Evolutionary conservation across 768 basidiomycete genomes (phyloP).

Genomic region (Omphalotus guepiniiformis): DNA sequence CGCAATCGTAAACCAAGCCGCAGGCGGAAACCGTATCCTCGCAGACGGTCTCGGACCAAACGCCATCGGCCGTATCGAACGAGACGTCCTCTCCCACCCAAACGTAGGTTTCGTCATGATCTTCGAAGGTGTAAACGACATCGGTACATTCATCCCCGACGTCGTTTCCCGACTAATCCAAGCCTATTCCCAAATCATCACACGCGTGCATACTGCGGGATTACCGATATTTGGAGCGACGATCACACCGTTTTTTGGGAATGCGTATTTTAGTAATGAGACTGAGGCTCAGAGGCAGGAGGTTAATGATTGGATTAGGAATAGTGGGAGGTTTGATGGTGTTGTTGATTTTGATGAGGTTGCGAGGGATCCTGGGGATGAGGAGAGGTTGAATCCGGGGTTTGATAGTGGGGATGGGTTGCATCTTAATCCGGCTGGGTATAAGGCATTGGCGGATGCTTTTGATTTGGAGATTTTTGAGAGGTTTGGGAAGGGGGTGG

Average conservation of each 20-base stretch:
- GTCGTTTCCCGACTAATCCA: conserved; percentile 38
- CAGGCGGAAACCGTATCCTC: conserved; percentile 50
- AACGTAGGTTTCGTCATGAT: conserved; percentile 45
- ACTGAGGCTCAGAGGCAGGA: conserved; percentile 38
- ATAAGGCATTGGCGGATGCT: conserved; percentile 35
- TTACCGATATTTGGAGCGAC: conserved; percentile 47
- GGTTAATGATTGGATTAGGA: conserved; percentile 40
- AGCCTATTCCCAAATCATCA: conserved; percentile 42
- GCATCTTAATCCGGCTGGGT: conserved; percentile 45
- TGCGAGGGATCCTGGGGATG: conserved; percentile 32
- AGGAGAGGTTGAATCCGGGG: conserved; percentile 30
- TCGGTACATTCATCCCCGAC: conserved; percentile 26
- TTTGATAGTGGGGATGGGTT: conserved; percentile 45
- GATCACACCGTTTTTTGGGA: conserved; percentile 39
- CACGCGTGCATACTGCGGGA: conserved; percentile 35
- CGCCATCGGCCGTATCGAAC: conserved; percentile 43
- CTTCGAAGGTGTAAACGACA: conserved; percentile 54
- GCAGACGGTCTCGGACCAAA: conserved; percentile 45
- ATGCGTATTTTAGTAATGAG: conserved; percentile 33
- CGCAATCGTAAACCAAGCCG: conserved; percentile 46
- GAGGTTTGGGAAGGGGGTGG: too few relatives aligned
- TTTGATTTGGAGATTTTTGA: conserved; percentile 38
- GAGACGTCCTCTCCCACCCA: conserved; percentile 45
- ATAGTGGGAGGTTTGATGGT: conserved; percentile 38
- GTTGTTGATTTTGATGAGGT: conserved; percentile 45